Conservation (phyloP, 2,329 filamentous ascomycete genomes). For the Onygenales sp. region DNA sequence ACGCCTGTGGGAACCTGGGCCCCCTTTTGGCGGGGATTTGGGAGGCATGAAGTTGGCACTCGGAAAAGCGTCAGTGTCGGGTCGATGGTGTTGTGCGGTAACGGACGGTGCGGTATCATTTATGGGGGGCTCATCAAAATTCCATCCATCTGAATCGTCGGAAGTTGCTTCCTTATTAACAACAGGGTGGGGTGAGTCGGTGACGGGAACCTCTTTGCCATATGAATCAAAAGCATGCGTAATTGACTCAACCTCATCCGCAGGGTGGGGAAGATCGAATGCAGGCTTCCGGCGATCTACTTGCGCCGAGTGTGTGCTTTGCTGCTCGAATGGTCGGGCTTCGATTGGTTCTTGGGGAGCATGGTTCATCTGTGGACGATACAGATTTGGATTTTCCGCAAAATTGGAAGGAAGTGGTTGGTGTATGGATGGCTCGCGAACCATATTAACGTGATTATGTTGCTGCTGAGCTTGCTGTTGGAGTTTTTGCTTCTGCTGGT, state of each 20-base stretch:
- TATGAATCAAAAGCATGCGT: constrained; percentile 51
- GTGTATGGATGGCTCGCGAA: constrained; percentile 48
- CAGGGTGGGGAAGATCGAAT: constrained; percentile 29
- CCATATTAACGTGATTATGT: constrained; percentile 35
- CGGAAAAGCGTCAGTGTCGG: constrained; percentile 82
- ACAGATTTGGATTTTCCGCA: constrained; percentile 29
- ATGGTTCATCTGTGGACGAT: constrained; percentile 33
- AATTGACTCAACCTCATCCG: constrained; percentile 48
- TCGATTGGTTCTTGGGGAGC: constrained; percentile 33
- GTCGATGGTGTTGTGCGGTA: constrained; percentile 47
- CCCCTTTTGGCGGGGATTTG: constrained; percentile 65
- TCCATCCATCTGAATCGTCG: constrained; percentile 69
- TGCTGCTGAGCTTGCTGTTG: constrained; percentile 39
- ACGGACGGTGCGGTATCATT: constrained; percentile 33
- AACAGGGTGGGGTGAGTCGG: constrained; percentile 1
- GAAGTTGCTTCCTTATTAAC: constrained; percentile 11
- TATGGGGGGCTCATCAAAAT: constrained; percentile 73
- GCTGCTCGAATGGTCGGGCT: constrained; percentile 28
- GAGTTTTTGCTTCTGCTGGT: constrained; percentile 31
- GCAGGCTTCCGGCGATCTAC: constrained; percentile 37
- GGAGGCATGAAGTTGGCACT: constrained; percentile 65
- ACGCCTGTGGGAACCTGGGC: constrained; percentile 60
- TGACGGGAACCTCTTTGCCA: constrained; percentile 35
- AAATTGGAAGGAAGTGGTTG: constrained; percentile 47
- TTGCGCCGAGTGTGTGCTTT: constrained; percentile 44